A percentile compares a stretch with the other conserved stretches of the same genome.
Evolutionary conservation across 371 early-diverging fungal genomes (phyloP).

Genomic region (Circinella minor): DNA sequence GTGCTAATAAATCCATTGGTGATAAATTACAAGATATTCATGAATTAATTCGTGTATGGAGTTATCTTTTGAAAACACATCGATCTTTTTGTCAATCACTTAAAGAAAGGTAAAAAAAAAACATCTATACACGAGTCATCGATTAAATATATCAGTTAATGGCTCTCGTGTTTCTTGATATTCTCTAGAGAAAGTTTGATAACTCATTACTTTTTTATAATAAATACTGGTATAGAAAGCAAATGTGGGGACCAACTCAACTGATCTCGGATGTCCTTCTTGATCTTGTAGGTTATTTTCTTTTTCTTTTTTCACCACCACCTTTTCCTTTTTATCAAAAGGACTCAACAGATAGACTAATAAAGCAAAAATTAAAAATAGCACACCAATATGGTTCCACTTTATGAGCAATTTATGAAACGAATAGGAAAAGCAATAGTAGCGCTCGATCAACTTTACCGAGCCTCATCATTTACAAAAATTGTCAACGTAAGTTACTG

Average conservation of each 20-base stretch:
- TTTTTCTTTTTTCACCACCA: constrained; percentile 12
- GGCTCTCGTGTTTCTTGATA: no score
- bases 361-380: not conserved
- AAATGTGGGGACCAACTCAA: constrained; percentile 46
- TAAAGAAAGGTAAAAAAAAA: constrained; percentile 21
- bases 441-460: constrained; percentile 28
- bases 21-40: constrained; percentile 12
- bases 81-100: constrained; percentile 15
- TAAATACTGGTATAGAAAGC: constrained; percentile 11
- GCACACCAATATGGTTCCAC: not conserved
- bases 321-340: no score
- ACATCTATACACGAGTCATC: no score
- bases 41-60: constrained; percentile 12
- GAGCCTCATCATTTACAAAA: constrained; percentile 28
- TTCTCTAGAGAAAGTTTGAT: no score
- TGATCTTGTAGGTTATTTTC: constrained; percentile 25
- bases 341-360: no score
- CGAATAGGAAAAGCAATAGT: constrained; percentile 24
- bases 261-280: constrained; percentile 36
- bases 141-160: no score
- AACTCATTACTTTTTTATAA: no score
- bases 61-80: constrained; percentile 4
- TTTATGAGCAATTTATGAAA: constrained; percentile 25
- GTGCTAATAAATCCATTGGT: constrained; percentile 9
- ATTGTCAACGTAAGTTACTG: constrained; percentile 20